Conservation (phyloP, 345 rosid species). For the Toxicodendron radicans region DNA sequence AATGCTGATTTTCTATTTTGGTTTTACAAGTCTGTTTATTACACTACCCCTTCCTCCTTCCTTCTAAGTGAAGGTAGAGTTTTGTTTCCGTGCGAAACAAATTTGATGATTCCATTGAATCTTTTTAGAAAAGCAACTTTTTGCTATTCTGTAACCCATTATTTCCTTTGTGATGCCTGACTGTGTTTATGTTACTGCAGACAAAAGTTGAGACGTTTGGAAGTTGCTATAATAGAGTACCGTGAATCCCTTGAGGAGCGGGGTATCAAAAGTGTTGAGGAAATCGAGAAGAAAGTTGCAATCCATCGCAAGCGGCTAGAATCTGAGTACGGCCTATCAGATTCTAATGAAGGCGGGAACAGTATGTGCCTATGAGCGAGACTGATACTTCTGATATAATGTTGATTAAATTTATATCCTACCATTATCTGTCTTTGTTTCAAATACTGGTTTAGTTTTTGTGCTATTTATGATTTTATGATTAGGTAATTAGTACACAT, state of each 20-base stretch:
- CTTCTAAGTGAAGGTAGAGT: no score
- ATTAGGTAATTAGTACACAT: background rate
- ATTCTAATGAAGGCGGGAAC: constrained; percentile 42
- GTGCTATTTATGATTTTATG: no score
- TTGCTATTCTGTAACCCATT: background rate
- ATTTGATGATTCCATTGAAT: no score
- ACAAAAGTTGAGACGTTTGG: constrained; percentile 83
- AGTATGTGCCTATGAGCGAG: constrained; percentile 48
- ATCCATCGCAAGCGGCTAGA: constrained; percentile 72
- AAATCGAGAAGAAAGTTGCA: constrained; percentile 88
- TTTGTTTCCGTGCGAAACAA: background rate
- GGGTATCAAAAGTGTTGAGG: constrained; percentile 73
- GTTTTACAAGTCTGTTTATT: background rate
- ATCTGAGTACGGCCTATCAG: constrained; percentile 67
- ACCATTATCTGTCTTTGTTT: background rate
- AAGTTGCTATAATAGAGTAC: constrained; percentile 91
- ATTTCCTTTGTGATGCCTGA: constrained; percentile 8
- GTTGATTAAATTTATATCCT: background rate
- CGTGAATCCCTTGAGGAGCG: constrained; percentile 94
- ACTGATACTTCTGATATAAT: no score
- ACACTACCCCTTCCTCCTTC: background rate
- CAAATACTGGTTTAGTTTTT: background rate
- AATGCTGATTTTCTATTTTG: background rate
- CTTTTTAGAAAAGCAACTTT: background rate
- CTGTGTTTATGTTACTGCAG: constrained; percentile 44